These are phyloP conservation scores for Gossypium davidsonii DNA, from an alignment of 441 rosid species.

Conservation along the genomic window DNA sequence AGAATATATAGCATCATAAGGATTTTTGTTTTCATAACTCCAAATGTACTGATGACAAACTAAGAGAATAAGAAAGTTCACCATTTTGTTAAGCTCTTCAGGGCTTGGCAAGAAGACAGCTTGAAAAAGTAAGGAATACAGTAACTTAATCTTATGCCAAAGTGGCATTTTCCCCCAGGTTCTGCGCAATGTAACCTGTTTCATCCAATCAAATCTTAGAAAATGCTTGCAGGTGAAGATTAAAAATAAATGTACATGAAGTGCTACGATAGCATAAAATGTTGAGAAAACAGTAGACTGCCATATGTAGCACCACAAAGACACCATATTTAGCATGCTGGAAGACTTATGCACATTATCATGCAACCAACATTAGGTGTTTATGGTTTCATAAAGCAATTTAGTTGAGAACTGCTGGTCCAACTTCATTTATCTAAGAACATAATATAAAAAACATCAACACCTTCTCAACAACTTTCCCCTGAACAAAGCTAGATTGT, in stretches of 20 bases:
- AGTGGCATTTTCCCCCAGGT: slow-evolving; percentile 93
- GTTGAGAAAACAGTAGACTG: neutral
- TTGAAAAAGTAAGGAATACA: slow-evolving; percentile 68
- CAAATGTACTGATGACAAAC: neutral
- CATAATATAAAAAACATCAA: neutral
- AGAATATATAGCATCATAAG: neutral
- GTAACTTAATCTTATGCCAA: slow-evolving; percentile 78
- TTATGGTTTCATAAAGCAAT: neutral
- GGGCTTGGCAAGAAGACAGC: slow-evolving; percentile 77
- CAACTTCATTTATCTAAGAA: neutral
- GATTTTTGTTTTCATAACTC: neutral
- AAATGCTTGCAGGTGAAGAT: neutral
- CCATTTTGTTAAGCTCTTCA: slow-evolving; percentile 87
- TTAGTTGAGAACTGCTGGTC: neutral
- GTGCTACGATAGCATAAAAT: neutral
- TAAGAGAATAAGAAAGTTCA: slow-evolving; percentile 19
- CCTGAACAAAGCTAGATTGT: neutral
- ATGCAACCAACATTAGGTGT: neutral
- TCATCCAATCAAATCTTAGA: slow-evolving; percentile 11
- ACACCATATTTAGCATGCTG: neutral
- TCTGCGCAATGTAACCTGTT: slow-evolving; percentile 69
- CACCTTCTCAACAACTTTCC: neutral
- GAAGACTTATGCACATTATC: neutral
- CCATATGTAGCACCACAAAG: neutral
- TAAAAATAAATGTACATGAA: neutral